These are phyloP conservation scores for Kodamaea laetipori DNA, from an alignment of 805 yeast genomes.

Conservation along the genomic window DNA sequence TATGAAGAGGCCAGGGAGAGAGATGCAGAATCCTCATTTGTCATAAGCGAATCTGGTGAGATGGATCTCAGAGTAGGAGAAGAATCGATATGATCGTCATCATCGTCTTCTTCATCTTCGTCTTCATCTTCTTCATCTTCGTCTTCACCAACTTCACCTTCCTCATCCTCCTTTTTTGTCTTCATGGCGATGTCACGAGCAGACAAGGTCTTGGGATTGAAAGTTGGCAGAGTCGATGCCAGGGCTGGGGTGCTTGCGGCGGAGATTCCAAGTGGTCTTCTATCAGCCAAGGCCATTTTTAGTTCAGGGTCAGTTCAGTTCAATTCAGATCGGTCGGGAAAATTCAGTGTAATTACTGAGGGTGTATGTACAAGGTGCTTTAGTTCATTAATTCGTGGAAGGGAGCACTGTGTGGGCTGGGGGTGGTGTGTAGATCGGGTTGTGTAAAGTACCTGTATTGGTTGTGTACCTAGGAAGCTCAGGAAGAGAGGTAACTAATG, in stretches of 20 bases:
- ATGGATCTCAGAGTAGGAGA: constrained; percentile 43
- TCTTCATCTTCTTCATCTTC: constrained; percentile 1
- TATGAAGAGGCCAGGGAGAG: constrained; percentile 11
- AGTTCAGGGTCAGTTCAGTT: constrained; percentile 6
- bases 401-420: background rate
- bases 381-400: constrained; percentile 3
- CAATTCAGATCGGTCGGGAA: constrained; percentile 1
- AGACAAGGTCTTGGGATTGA: constrained; percentile 33
- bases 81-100: constrained; percentile 6
- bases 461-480: background rate
- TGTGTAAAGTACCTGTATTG: too few species aligned
- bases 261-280: constrained; percentile 62
- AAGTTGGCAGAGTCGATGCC: constrained; percentile 35
- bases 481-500: constrained; percentile 6
- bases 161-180: background rate
- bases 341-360: background rate
- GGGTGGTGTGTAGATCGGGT: background rate
- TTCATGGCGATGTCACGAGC: constrained; percentile 10
- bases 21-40: constrained; percentile 17
- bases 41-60: constrained; percentile 47
- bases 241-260: constrained; percentile 47
- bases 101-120: constrained; percentile 3
- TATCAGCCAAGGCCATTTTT: constrained; percentile 64
- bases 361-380: constrained; percentile 2
- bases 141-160: constrained; percentile 3